Conservation (phyloP, 2,329 filamentous ascomycete species). For the Penicillium psychrosexuale region DNA sequence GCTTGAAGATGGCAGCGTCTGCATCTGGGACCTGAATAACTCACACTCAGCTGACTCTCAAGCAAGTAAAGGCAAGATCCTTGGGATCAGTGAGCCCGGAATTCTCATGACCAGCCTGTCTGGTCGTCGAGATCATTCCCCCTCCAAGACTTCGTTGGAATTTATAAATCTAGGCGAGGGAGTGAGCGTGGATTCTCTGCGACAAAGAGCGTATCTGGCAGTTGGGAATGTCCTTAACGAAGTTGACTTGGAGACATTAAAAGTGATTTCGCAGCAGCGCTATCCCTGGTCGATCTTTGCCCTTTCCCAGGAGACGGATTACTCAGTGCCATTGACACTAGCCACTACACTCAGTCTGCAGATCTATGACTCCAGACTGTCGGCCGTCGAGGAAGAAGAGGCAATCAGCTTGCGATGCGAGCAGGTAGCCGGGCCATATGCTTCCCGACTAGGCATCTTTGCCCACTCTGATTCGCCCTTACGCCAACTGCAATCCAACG, state of each 20-base stretch:
- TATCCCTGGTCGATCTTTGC: slow-evolving; percentile 84
- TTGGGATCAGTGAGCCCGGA: slow-evolving; percentile 63
- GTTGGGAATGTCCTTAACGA: slow-evolving; percentile 74
- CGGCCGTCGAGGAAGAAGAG: slow-evolving; percentile 34
- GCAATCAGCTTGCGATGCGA: slow-evolving; percentile 37
- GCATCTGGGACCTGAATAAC: slow-evolving; percentile 71
- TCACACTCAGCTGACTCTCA: slow-evolving; percentile 30
- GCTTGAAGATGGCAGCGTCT: slow-evolving; percentile 82
- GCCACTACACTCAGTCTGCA: slow-evolving; percentile 79
- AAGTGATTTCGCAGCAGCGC: slow-evolving; percentile 63
- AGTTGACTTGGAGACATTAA: slow-evolving; percentile 72
- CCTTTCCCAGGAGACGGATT: slow-evolving; percentile 65
- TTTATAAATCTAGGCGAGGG: slow-evolving; percentile 66
- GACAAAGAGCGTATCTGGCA: slow-evolving; percentile 72
- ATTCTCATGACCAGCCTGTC: slow-evolving; percentile 68
- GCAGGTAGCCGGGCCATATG: slow-evolving; percentile 22
- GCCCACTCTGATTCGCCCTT: slow-evolving; percentile 32
- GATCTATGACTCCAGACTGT: slow-evolving; percentile 69
- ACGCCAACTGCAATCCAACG: slow-evolving; percentile 33
- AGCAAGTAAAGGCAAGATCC: slow-evolving; percentile 54
- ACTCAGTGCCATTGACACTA: slow-evolving; percentile 71
- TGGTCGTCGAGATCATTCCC: slow-evolving; percentile 49
- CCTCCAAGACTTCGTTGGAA: slow-evolving; percentile 30
- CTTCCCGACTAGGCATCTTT: slow-evolving; percentile 32
- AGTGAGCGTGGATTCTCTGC: slow-evolving; percentile 70